These are phyloP conservation scores for Colletotrichum phormii DNA, from an alignment of 2,329 filamentous ascomycete genomes.

Conservation along the genomic window DNA sequence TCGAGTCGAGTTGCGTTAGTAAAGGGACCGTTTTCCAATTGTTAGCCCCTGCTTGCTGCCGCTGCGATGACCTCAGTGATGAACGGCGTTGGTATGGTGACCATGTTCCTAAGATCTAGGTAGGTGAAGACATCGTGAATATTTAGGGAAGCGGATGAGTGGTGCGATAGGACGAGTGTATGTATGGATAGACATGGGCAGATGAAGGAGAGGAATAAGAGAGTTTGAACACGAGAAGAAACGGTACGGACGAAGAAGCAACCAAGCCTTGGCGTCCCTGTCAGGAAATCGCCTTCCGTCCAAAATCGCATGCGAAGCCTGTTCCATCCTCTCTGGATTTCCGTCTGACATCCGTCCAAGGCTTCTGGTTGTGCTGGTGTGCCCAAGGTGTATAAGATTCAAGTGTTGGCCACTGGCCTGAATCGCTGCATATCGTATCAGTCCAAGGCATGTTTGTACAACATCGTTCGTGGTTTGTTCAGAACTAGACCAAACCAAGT, in stretches of 20 bases:
- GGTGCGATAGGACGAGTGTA: not conserved
- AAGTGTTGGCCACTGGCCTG: not conserved
- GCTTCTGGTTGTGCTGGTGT: not conserved
- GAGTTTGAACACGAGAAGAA: not conserved
- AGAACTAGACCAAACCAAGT: not conserved
- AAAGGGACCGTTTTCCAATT: conserved; percentile 10
- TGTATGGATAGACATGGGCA: not conserved
- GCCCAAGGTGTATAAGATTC: not conserved
- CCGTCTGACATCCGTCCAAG: not conserved
- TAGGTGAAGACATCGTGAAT: not conserved
- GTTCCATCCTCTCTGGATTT: conserved; percentile 17
- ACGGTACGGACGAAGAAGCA: not conserved
- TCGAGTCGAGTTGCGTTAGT: conserved; percentile 5
- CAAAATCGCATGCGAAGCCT: conserved; percentile 29
- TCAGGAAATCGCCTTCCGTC: conserved; percentile 25
- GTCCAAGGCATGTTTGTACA: not conserved
- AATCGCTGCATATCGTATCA: not conserved
- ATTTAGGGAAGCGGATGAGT: not conserved
- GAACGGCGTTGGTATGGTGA: not conserved
- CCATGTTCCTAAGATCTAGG: not conserved
- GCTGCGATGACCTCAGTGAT: conserved; percentile 19
- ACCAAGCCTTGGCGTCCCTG: conserved; percentile 26
- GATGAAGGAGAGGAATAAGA: not conserved
- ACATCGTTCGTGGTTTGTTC: not conserved
- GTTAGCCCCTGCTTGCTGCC: conserved; percentile 15